phyloP scores from a whole-genome alignment of 2,329 filamentous ascomycete genomes.

The Thielaviopsis musarum region DNA sequence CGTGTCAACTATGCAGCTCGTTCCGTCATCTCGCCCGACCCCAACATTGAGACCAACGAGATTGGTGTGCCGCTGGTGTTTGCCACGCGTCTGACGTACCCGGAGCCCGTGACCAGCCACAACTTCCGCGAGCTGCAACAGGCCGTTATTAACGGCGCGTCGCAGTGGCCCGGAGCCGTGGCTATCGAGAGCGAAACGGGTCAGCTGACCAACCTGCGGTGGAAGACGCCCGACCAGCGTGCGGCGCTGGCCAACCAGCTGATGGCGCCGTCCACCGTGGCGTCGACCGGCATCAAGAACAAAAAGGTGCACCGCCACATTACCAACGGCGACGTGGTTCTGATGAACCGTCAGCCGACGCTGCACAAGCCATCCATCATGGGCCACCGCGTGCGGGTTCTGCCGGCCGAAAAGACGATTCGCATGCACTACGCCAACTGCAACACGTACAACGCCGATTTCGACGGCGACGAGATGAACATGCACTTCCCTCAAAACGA shows the following conservation, averaged over 20 bases:
- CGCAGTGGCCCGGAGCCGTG: conserved; percentile 85
- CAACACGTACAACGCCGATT: conserved; percentile 98
- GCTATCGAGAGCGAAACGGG: conserved; percentile 95
- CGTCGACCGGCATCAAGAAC: conserved; percentile 58
- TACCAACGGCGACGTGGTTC: conserved; percentile 87
- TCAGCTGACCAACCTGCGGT: conserved; percentile 71
- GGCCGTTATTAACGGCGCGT: conserved; percentile 84
- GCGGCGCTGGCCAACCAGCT: conserved; percentile 84
- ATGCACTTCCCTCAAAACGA: conserved; percentile 99
- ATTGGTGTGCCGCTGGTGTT: conserved; percentile 98
- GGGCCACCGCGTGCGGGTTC: conserved; percentile 82
- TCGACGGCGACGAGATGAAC: conserved; percentile 99
- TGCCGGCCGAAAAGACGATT: conserved; percentile 90
- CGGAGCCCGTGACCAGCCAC: conserved; percentile 90
- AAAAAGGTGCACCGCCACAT: conserved; percentile 96
- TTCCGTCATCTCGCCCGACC: conserved; percentile 94
- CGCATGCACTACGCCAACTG: conserved; percentile 99
- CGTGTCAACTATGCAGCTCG: conserved; percentile 96
- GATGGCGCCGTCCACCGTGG: conserved; percentile 63
- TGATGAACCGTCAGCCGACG: conserved; percentile 98
- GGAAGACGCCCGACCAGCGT: conserved; percentile 77
- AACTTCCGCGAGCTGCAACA: conserved; percentile 94
- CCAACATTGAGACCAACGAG: conserved; percentile 97
- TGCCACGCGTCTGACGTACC: conserved; percentile 87
- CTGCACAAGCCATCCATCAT: conserved; percentile 98